These are phyloP conservation scores for Pichia sp. DNA, from an alignment of 1,139 yeast species.

Conservation along the genomic window DNA sequence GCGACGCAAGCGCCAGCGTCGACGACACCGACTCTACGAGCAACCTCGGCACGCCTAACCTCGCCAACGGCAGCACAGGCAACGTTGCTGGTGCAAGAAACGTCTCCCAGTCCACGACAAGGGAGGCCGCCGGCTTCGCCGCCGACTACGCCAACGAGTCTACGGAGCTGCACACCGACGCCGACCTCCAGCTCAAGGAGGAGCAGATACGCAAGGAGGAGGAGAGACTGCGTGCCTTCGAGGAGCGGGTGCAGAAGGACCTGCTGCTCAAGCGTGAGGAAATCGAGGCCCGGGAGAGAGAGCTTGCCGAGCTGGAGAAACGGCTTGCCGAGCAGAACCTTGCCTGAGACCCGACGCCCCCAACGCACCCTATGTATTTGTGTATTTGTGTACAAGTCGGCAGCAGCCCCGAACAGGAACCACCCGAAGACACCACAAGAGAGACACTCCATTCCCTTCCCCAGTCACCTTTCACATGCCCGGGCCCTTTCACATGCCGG, in stretches of 20 bases:
- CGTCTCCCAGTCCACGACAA: constrained; percentile 11
- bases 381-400: not conserved
- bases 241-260: constrained; percentile 87
- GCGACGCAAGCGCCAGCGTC: constrained; percentile 16
- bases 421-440: not conserved
- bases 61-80: not conserved
- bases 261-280: constrained; percentile 79
- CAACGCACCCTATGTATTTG: not conserved
- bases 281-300: constrained; percentile 82
- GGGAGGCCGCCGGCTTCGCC: not conserved
- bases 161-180: constrained; percentile 6
- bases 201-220: constrained; percentile 79
- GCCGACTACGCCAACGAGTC: not conserved
- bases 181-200: constrained; percentile 51
- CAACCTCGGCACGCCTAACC: not conserved
- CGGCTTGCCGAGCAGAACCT: constrained; percentile 30
- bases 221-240: constrained; percentile 73
- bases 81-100: not conserved
- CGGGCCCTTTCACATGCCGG: constrained; percentile 1
- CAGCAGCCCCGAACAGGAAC: not conserved
- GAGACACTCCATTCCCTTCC: not conserved
- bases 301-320: constrained; percentile 45
- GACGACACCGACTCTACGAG: not conserved
- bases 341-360: constrained; percentile 2
- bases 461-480: not conserved